Base-by-base conservation (phyloP, 1,284 basidiomycete species). In the Cryptococcus amylolentus region DNA sequence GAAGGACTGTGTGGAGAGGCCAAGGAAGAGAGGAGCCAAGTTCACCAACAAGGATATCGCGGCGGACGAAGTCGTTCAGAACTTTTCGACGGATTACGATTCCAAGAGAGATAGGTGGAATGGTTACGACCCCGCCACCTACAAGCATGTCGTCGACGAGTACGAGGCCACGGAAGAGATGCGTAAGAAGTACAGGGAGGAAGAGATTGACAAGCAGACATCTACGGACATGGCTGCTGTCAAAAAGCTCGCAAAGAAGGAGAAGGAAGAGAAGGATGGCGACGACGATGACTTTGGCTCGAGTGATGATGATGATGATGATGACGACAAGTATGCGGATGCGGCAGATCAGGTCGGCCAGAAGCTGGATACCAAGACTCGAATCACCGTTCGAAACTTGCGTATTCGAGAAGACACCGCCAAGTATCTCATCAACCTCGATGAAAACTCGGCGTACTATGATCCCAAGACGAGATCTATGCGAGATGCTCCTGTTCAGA, bases 381-480 rank as follows among this genome's bases (percentile, higher is more conserved):
- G 96, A 57, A 95, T 98, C 64, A 98, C 96, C 5, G 93, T 98
- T 55, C 88, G 96, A 65, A 98, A 99, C 77, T 80, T 99, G 70
- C 90, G 96, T 79, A 98, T 99, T 67, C 88, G 96, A 72, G 96
- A 99, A 79, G 96, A 99, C 75, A 97, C 95, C 1, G 96, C 96
- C 16, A 99, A 99, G 77, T 99, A 99, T 69, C 85, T 99, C 67
- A 89, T 97, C 79, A 98, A 98, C 77, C 79, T 99, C 74, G 92
- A 98, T 76, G 88, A 89, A 4, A 87, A 91, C 1, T 94, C 90
- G 67, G 95, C 96, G 12, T 96, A 98, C 81, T 99, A 99, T 73
- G 96, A 99, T 72, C 96, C 96, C 49, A 99, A 99, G 81, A 98
- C 96, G 27, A 87, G 96, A 64, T 96, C 95, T 4, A 99, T 99